Conservation (phyloP, 345 rosid genomes). For the Populus davidiana region DNA sequence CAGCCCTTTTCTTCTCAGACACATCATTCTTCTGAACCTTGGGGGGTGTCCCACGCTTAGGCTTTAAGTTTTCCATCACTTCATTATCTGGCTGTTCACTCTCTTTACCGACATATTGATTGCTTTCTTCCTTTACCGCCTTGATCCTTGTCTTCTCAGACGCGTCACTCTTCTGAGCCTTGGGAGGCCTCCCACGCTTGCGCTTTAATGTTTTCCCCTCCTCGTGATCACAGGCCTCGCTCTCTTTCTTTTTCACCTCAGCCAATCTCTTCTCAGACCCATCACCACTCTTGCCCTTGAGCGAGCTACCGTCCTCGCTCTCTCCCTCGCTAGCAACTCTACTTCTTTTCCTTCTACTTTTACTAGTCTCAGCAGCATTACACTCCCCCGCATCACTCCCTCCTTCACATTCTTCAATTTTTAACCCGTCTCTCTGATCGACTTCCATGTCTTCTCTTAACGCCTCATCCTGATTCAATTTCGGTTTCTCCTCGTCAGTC, state of each 20-base stretch:
- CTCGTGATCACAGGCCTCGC: neutral
- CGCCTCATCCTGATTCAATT: slow-evolving; percentile 10
- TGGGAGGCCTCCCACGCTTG: slow-evolving; percentile 32
- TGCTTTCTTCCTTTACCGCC: slow-evolving; percentile 7
- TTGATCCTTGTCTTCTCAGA: neutral
- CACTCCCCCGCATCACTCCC: slow-evolving; percentile 12
- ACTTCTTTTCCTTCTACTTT: slow-evolving; percentile 21
- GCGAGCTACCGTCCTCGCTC: slow-evolving; percentile 36
- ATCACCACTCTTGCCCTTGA: slow-evolving; percentile 13
- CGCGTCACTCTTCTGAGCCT: slow-evolving; percentile 6
- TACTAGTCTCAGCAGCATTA: slow-evolving; percentile 9
- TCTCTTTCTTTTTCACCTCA: neutral
- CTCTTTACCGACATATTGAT: neutral
- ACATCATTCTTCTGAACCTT: slow-evolving; percentile 21
- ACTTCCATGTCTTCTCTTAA: slow-evolving; percentile 8
- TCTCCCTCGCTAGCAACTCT: slow-evolving; percentile 17
- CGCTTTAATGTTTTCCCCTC: neutral
- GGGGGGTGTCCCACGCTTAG: slow-evolving; percentile 30
- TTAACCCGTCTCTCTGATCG: slow-evolving; percentile 10
- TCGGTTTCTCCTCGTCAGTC: slow-evolving; percentile 14
- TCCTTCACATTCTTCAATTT: slow-evolving; percentile 13
- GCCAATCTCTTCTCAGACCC: neutral
- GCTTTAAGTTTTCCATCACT: slow-evolving; percentile 5
- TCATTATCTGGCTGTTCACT: neutral
- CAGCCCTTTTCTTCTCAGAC: neutral